phyloP scores from a whole-genome alignment of 768 basidiomycete species.

The Lactifluus piperatus region DNA sequence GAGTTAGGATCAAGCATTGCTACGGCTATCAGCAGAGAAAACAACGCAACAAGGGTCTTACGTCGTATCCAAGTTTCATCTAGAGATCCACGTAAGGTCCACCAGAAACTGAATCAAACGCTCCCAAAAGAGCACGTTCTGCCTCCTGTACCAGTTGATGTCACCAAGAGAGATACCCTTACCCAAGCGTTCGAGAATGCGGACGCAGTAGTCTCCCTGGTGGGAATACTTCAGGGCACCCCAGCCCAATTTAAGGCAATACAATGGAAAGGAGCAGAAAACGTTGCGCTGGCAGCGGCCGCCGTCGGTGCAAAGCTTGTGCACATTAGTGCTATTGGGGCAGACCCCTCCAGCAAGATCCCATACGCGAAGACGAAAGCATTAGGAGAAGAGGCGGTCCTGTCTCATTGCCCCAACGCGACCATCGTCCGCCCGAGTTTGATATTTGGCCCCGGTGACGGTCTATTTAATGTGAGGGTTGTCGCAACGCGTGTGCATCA shows the following conservation, averaged over 20 bases:
- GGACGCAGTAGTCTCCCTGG: constrained; percentile 53
- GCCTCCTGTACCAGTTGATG: constrained; percentile 40
- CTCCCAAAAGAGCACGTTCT: constrained; percentile 31
- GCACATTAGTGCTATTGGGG: constrained; percentile 70
- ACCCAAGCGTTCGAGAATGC: constrained; percentile 45
- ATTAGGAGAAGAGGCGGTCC: constrained; percentile 47
- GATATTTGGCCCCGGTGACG: constrained; percentile 69
- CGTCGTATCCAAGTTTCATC: constrained; percentile 52
- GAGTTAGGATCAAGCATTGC: constrained; percentile 50
- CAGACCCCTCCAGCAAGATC: constrained; percentile 46
- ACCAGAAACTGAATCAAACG: constrained; percentile 27
- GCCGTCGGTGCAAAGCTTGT: constrained; percentile 48
- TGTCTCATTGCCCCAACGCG: constrained; percentile 38
- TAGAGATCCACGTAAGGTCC: constrained; percentile 40
- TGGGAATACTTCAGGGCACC: constrained; percentile 57
- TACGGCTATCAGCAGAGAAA: constrained; percentile 35
- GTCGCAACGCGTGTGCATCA: not conserved
- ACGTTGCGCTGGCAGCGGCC: constrained; percentile 49
- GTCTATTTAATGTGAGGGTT: constrained; percentile 57
- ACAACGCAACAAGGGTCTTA: constrained; percentile 23
- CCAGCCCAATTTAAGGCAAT: constrained; percentile 47
- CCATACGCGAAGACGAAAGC: constrained; percentile 57
- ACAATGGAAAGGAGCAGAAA: constrained; percentile 58
- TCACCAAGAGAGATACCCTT: constrained; percentile 45
- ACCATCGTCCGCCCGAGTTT: constrained; percentile 65